Base-by-base conservation (phyloP, 495 filamentous ascomycete genomes). In the Xylona heveae region DNA sequence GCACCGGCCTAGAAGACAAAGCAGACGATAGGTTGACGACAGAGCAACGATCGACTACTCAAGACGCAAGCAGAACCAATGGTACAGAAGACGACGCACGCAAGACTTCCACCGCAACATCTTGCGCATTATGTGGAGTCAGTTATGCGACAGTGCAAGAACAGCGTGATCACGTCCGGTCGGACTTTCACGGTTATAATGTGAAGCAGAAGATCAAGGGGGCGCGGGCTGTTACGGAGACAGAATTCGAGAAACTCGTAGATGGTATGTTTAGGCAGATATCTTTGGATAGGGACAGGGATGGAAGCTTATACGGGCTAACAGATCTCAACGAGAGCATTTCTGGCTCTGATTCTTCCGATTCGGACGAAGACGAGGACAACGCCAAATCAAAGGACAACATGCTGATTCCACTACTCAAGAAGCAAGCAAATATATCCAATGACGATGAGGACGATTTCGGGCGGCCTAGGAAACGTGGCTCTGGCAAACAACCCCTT, bases 151-250 rank as follows among this genome's bases (percentile, higher is more conserved):
- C 58, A 17, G 69, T 92, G 17, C 61, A 72, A 42, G 83, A 93
- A 31, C 90, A 97, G 42, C 67, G 78, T 27, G 61, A 65, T 32
- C 88, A 97, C 56, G 69, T 78, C 17, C 72, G 74, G 33, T 91
- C 84, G n/a, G 88, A 97, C 49, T 61, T 85, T 28, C 88, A 97
- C 51, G 64, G 74, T 34, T 95, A 93, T 51, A 97, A 97, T 47
- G 48, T 94, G 30, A 94, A 92, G 50, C 80, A 78, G 45, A 85
- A 78, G 54, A 51, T 92, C 21, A 63, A 73, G 33, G 79, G 78
- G 0, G 61, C 57, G 28, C 58, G 56, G 7, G 55, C 71, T 0
- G 71, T 93, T 1, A 62, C 66, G 7, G 88, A 95, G 36, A 41
- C 42, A 7, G 76, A 92, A 27, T 95, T 95, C 35, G 75, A 79